Base-by-base conservation (phyloP, 495 filamentous ascomycete genomes). In the Xylaria sp. region DNA sequence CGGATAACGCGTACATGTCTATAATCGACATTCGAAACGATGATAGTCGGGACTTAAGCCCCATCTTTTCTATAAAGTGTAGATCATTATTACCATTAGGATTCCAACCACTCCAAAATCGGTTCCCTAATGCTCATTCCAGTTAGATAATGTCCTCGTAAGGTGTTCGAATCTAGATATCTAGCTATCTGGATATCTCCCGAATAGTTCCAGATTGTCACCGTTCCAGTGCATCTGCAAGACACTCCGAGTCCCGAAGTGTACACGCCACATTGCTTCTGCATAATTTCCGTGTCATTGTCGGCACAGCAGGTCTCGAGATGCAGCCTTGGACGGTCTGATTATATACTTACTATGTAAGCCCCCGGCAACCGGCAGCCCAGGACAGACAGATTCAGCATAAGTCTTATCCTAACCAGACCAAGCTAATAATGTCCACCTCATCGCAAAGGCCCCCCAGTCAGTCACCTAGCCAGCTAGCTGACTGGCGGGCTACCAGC, bases 221-320 rank as follows among this genome's bases (percentile, higher is more conserved):
- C 46, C 31, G 64, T 67, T 67, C 35, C 64, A 67, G 35, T 14
- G 64, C 64, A 67, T 55, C 64, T 67, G 64, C 64, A 67, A 50
- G 21, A 43, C 31, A 55, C 48, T 31, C 15, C 64, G 33, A 67
- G 31, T 67, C 33, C 64, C 64, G 48, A 67, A 24, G 48, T 35
- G 35, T 67, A 55, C 35, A 55, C 40, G 26, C 21, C 37, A 40
- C 31, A 53, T 35, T 35, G 14, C 46, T 66, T 64, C 26, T 46
- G 43, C 43, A 35, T 64, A 11, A 40, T 29, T 46, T 15, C 21
- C 46, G 21, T 46, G 19, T 43, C 61, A 65, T 50, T 65, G 26
- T 29, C 43, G 61, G 43, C 29, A 35, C 61, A 50, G 61, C 26
- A 65, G 44, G 43, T 50, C 44, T 52, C 17, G 5, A 15, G 24